Evolutionary conservation across 352 stramenopile genomes (phyloP), one percentile per base, ranked within the genome.

Genomic region (Phytophthora quininea): DNA sequence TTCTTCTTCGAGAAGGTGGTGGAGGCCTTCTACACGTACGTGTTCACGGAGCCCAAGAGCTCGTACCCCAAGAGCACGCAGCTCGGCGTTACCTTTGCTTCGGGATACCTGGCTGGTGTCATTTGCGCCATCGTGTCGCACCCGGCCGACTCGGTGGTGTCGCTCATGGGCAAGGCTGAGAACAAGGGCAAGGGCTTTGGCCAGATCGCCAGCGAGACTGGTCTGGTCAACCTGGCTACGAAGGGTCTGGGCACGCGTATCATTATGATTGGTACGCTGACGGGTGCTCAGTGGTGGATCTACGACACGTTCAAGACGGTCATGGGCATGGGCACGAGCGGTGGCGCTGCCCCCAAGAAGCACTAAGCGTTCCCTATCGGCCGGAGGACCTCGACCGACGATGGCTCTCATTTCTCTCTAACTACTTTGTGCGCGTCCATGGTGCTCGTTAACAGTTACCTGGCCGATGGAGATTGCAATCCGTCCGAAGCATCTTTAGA

Each of bases 81-180:
- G 83, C 79, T 99, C 45, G 95, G 93, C 54, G 80, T 99, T 50
- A 99, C 97, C 14, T 97, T 99, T 62, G 75, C 82, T n/a, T 99
- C 96, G 46, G 98, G 98, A 91, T 98, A 99, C 77, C 90, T 99
- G 82, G 97, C 98, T 69, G 98, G 98, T 97, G 96, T 99, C 74
- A 98, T 98, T 67, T 98, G 97, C 62, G 98, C 98, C 63, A 98
- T 99, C 67, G 98, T 99, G 67, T 99, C 97, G 73, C 98, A 99
- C 89, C 97, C 98, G 56, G 97, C 97, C 52, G 98, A 99, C 86
- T 99, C 96, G 47, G 90, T 99, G 54, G 93, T 99, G 67, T 99
- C 97, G 52, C 98, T 99, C 82, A 96, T 97, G 88, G 90, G 91
- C 76, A 96, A 96, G 84, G 69, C 84, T 31, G 86, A 93, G 66